These are phyloP conservation scores for Rubroboletus pulcherrimus DNA, from an alignment of 768 basidiomycete species.

Conservation along the genomic window DNA sequence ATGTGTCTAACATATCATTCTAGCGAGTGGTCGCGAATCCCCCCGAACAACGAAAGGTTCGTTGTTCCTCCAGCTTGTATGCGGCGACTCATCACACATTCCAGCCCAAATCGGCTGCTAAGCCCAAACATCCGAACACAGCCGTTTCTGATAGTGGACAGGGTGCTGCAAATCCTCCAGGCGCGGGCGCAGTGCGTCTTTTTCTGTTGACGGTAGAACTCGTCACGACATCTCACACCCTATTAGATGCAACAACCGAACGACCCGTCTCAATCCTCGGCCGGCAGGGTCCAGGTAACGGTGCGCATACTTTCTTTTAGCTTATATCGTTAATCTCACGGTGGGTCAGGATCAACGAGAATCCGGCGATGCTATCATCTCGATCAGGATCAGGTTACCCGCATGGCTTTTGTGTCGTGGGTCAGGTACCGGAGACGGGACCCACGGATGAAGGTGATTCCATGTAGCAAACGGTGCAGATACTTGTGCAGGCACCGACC, in stretches of 20 bases:
- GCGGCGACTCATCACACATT: background rate
- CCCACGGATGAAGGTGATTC: background rate
- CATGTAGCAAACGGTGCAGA: background rate
- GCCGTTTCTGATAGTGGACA: too few relatives aligned
- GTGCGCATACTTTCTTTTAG: background rate
- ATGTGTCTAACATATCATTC: background rate
- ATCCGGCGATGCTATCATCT: background rate
- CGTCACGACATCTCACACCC: background rate
- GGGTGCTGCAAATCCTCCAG: background rate
- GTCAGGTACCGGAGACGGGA: background rate
- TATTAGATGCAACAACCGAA: background rate
- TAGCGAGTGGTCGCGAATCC: background rate
- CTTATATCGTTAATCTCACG: background rate
- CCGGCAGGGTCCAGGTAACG: background rate
- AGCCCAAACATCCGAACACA: background rate
- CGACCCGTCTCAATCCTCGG: background rate
- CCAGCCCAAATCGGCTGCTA: background rate
- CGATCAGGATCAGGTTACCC: background rate
- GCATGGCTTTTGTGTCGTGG: background rate
- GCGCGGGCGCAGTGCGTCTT: too few relatives aligned
- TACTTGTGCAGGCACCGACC: background rate
- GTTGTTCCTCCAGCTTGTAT: background rate
- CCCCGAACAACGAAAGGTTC: background rate
- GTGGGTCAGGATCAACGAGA: background rate
- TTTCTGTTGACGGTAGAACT: background rate